Conservation (phyloP, 169 alveolate species). For the Plasmodium malariae region DNA sequence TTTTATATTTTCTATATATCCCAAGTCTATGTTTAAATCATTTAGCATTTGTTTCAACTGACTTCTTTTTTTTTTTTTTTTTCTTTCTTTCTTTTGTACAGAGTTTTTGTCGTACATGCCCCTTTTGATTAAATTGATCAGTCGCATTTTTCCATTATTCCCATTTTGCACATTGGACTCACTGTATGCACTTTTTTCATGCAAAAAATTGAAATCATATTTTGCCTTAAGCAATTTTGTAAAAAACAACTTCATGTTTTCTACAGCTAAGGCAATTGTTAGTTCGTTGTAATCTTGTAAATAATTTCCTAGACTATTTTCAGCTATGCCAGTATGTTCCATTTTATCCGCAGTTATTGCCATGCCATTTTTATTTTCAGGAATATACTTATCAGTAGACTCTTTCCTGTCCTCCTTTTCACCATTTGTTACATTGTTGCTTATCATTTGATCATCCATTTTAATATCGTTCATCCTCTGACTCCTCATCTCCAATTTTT, state of each 20-base stretch:
- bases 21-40: constrained; percentile 23
- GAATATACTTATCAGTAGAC: not conserved
- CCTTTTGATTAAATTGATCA: not conserved
- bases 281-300: not conserved
- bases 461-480: not conserved
- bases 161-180: not conserved
- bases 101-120: constrained; percentile 1
- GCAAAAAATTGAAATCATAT: constrained; percentile 48
- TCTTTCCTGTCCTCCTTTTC: not conserved
- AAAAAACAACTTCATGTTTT: constrained; percentile 41
- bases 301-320: not conserved
- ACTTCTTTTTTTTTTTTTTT: constrained; percentile 16
- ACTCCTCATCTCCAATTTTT: not conserved
- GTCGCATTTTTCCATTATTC: not conserved
- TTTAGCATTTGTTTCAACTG: constrained; percentile 34
- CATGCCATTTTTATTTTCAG: not conserved
- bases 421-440: not conserved
- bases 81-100: not conserved
- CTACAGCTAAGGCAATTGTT: constrained; percentile 5
- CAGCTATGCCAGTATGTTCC: not conserved
- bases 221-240: constrained; percentile 34
- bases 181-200: not conserved
- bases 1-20: constrained; percentile 39
- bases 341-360: not conserved
- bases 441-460: not conserved